phyloP scores from a whole-genome alignment of 345 rosid genomes.

The Balakata baccata region DNA sequence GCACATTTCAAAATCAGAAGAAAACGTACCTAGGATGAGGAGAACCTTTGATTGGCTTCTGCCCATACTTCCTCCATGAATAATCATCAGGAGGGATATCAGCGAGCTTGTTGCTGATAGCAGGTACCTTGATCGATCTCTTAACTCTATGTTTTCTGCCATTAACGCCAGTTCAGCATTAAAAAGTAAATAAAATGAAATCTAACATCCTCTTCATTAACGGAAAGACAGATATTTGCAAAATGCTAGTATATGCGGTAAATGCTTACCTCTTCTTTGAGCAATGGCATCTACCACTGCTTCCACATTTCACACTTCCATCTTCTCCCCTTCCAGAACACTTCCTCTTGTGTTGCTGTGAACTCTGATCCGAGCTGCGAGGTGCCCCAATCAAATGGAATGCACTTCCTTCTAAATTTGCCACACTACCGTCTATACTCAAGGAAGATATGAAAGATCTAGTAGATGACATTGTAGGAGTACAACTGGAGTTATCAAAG shows the following conservation, averaged over 20 bases:
- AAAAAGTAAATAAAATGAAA: neutral
- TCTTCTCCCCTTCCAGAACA: conserved; percentile 63
- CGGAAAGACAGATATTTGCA: neutral
- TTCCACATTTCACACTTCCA: conserved; percentile 67
- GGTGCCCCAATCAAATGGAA: conserved; percentile 57
- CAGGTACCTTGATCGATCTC: conserved; percentile 77
- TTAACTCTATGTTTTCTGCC: conserved; percentile 70
- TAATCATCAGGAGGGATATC: conserved; percentile 83
- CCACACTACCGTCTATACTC: conserved; percentile 73
- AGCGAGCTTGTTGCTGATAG: conserved; percentile 76
- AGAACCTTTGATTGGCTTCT: conserved; percentile 83
- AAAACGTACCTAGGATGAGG: conserved; percentile 69
- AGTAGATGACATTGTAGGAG: conserved; percentile 66
- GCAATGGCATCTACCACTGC: conserved; percentile 65
- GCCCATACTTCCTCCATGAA: conserved; percentile 84
- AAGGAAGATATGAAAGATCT: conserved; percentile 74
- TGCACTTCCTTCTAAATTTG: conserved; percentile 50
- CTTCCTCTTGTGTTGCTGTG: conserved; percentile 62
- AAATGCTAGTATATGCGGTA: neutral
- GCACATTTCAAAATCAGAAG: neutral
- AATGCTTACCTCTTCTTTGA: conserved; percentile 64
- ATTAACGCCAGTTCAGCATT: neutral
- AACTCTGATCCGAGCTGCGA: conserved; percentile 61
- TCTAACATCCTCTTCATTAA: neutral
- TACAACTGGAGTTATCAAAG: conserved; percentile 75